phyloP scores from a whole-genome alignment of 805 yeast genomes.

The Wickerhamiella australiensis region DNA sequence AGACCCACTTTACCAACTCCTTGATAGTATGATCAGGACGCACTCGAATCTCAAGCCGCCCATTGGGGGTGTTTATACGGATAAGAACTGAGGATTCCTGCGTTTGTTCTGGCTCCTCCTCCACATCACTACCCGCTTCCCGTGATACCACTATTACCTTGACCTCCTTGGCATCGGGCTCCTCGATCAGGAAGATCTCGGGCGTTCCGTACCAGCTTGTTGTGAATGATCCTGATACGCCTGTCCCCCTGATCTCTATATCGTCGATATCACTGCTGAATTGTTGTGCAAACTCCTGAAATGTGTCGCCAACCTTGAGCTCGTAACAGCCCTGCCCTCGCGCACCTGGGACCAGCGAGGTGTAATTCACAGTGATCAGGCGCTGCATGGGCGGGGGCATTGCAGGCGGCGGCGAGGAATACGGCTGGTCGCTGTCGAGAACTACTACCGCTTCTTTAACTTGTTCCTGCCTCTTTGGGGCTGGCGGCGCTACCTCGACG shows the following conservation, averaged over 20 bases:
- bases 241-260: background rate
- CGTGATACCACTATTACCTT: background rate
- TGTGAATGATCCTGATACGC: background rate
- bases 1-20: background rate
- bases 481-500: background rate
- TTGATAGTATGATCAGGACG: background rate
- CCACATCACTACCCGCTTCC: background rate
- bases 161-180: background rate
- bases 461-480: background rate
- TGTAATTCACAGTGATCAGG: background rate
- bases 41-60: background rate
- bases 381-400: background rate
- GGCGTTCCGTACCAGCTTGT: slow-evolving; percentile 10
- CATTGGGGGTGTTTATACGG: background rate
- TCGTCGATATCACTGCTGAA: slow-evolving; percentile 4
- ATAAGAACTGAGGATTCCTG: background rate
- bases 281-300: background rate
- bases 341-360: background rate
- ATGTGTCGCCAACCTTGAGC: background rate
- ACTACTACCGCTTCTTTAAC: background rate
- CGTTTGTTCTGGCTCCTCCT: background rate
- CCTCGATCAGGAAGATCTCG: slow-evolving; percentile 2
- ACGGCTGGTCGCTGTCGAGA: slow-evolving; percentile 4
- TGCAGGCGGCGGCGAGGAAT: background rate
- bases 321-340: background rate